phyloP scores from a whole-genome alignment of 495 filamentous ascomycete genomes.

The Xylaria nigripes region DNA sequence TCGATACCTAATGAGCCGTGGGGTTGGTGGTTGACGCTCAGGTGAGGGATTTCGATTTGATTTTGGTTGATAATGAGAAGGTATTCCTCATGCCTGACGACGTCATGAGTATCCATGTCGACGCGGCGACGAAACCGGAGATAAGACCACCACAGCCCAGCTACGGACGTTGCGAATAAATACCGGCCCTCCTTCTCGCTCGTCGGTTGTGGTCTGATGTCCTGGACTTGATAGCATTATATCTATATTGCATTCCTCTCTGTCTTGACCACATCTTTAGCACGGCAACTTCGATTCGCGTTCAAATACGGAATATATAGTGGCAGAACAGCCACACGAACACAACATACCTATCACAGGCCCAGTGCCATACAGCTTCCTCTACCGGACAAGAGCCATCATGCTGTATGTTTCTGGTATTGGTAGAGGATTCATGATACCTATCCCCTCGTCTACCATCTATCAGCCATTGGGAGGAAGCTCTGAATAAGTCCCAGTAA shows the following conservation, averaged over 20 bases:
- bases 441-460: neutral
- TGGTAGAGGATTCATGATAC: neutral
- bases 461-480: neutral
- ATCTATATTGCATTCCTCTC: neutral
- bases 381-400: neutral
- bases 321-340: neutral
- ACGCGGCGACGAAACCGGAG: constrained; percentile 6
- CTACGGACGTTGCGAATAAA: constrained; percentile 5
- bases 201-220: neutral
- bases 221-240: neutral
- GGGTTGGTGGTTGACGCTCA: constrained; percentile 7
- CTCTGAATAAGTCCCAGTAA: neutral
- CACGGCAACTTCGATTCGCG: neutral
- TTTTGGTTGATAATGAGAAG: constrained; percentile 17
- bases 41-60: constrained; percentile 12
- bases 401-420: neutral
- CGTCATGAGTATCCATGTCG: constrained; percentile 8
- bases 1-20: constrained; percentile 5
- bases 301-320: neutral
- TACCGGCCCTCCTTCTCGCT: constrained; percentile 1
- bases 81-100: constrained; percentile 11
- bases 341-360: neutral
- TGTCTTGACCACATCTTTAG: neutral
- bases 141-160: constrained; percentile 4
- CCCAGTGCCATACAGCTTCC: neutral